Conservation (phyloP, 2,329 filamentous ascomycete species). For the Stemphylium vesicarium region DNA sequence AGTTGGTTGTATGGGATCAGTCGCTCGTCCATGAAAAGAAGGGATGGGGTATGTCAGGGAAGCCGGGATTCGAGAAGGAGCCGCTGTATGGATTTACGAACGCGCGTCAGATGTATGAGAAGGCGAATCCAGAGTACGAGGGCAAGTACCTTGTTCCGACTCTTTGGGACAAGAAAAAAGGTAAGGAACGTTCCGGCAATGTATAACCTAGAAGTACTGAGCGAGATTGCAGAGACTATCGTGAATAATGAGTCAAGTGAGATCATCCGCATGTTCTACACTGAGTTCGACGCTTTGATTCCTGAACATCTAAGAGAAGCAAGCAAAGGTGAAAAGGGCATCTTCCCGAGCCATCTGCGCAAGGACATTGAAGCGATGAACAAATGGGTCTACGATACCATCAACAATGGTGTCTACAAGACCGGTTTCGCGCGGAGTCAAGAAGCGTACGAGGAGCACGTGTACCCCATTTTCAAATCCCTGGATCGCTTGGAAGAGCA, state of each 20-base stretch:
- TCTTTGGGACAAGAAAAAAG: constrained; percentile 70
- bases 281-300: constrained; percentile 36
- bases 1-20: constrained; percentile 52
- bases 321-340: constrained; percentile 60
- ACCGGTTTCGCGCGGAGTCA: constrained; percentile 84
- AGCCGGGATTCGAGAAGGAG: constrained; percentile 16
- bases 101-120: constrained; percentile 72
- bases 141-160: constrained; percentile 78
- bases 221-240: constrained; percentile 29
- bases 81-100: constrained; percentile 27
- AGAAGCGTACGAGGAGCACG: constrained; percentile 79
- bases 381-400: constrained; percentile 74
- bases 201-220: not conserved
- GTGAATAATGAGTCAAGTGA: constrained; percentile 46
- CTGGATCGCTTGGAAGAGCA: constrained; percentile 79
- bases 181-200: not conserved
- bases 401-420: constrained; percentile 63
- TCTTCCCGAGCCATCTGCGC: constrained; percentile 71
- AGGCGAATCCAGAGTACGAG: constrained; percentile 59
- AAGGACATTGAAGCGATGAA: constrained; percentile 67
- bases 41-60: constrained; percentile 30
- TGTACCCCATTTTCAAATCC: constrained; percentile 72
- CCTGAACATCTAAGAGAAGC: constrained; percentile 60
- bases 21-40: constrained; percentile 40
- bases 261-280: constrained; percentile 44